Conservation (phyloP, 2,329 filamentous ascomycete species). For the Fusarium buharicum region DNA sequence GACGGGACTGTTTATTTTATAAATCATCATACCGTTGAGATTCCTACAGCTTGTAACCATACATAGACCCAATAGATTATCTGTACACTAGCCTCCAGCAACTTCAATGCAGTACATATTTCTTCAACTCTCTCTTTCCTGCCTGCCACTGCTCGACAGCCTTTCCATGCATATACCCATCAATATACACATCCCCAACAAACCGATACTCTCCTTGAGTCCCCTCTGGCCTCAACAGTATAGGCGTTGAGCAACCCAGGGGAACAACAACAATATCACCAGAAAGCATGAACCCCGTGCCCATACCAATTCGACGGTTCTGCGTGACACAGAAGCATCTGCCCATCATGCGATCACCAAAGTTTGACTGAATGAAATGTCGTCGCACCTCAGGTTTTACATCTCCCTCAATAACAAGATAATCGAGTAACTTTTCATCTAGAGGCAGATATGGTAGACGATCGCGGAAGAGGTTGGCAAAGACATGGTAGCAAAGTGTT, state of each 20-base stretch:
- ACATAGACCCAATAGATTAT: too few species aligned
- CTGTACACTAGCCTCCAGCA: too few species aligned
- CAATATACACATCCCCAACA: constrained; percentile 26
- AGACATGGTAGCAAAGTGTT: constrained; percentile 1
- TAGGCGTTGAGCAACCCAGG: constrained; percentile 22
- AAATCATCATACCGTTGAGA: too few species aligned
- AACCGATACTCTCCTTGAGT: constrained; percentile 16
- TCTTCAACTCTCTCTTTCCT: constrained; percentile 3
- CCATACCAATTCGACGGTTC: constrained; percentile 9
- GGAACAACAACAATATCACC: constrained; percentile 25
- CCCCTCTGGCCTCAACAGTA: constrained; percentile 17
- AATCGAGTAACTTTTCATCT: not conserved
- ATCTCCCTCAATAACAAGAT: not conserved
- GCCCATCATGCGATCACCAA: constrained; percentile 25
- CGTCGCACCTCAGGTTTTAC: constrained; percentile 3
- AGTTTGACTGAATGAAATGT: constrained; percentile 13
- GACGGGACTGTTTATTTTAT: too few species aligned
- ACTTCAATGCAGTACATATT: constrained; percentile 17
- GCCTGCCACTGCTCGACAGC: constrained; percentile 21
- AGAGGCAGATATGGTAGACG: constrained; percentile 14
- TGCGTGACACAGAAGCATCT: constrained; percentile 24
- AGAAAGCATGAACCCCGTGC: constrained; percentile 23
- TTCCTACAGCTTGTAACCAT: too few species aligned
- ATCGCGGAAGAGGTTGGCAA: constrained; percentile 21
- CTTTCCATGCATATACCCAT: constrained; percentile 24